phyloP scores from a whole-genome alignment of 148 eudicot species.

The Spergularia bocconei region DNA sequence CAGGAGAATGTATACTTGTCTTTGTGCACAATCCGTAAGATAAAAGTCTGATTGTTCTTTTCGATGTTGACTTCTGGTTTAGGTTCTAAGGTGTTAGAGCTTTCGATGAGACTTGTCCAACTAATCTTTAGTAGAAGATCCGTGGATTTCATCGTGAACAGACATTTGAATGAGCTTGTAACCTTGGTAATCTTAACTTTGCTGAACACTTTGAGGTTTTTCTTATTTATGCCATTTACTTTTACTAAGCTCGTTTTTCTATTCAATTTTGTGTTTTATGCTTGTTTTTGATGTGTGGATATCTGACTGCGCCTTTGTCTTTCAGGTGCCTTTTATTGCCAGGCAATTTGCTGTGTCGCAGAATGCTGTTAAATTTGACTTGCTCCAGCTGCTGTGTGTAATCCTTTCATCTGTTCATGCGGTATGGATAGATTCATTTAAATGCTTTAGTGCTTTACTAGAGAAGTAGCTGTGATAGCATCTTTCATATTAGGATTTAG shows the following conservation, averaged over 20 bases:
- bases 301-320: slow-evolving; percentile 18
- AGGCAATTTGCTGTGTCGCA: slow-evolving; percentile 73
- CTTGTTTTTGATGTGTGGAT: neutral
- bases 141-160: slow-evolving; percentile 37
- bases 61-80: slow-evolving; percentile 10
- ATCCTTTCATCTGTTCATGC: slow-evolving; percentile 56
- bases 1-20: no score
- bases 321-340: slow-evolving; percentile 59
- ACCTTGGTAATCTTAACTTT: slow-evolving; percentile 40
- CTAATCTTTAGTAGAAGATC: slow-evolving; percentile 50
- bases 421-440: slow-evolving; percentile 40
- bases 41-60: neutral
- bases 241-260: neutral
- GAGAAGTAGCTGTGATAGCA: neutral
- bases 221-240: slow-evolving; percentile 11
- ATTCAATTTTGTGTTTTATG: neutral
- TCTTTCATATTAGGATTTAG: slow-evolving; percentile 1
- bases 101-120: slow-evolving; percentile 55
- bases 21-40: no score
- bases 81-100: slow-evolving; percentile 65
- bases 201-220: neutral
- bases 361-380: slow-evolving; percentile 77
- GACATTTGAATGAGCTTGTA: slow-evolving; percentile 55
- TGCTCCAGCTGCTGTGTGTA: slow-evolving; percentile 60
- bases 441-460: neutral